Evolutionary conservation across 768 basidiomycete genomes (phyloP), one percentile per base, ranked within the genome.

Genomic region (Phylloporus rhodoxanthus): DNA sequence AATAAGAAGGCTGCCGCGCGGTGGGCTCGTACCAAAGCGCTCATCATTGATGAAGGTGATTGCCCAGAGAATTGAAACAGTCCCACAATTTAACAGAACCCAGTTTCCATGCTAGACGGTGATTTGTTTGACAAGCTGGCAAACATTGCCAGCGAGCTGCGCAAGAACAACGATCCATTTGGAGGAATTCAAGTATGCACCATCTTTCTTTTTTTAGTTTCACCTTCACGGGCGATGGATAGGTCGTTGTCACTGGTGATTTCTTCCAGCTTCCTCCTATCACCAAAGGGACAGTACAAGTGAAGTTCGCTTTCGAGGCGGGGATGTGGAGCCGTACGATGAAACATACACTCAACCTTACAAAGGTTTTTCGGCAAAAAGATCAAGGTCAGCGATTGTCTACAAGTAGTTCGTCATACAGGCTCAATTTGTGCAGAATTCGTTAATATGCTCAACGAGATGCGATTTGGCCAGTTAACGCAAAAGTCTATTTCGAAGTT

Each of bases 201-300:
- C 15, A 25, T 8, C 48, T 29, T 36, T 15, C 23, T 29, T 38
- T 26, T 17, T 41, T 33, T 46, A 17, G 20, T 11, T 36, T 25
- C 5, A 21, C 47, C 14, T 50, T 47, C 8, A 57, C 26, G 8
- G 14, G 30, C 23, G 44, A 17, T 37, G 39, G 40, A 38, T 62
- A 92, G 88, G 70, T 97, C 34, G 75, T 98, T 52, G 84, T 97
- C 20, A 95, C 93, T 2, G 96, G 96, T 8, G 96, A 99, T 64
- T 98, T 98, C 72, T 97, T 98, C 72, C 95, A 99, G 65, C 79
- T 99, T 5, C 96, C 96, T 0, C 96, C 96, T 2, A 93, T 98
- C 0, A 73, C 74, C 7, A 93, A 84, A 64, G 74, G 77, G 21
- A 48, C 62, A n/a, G 64, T 64, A 0, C 55, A 68, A 45, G 80